phyloP scores from a whole-genome alignment of 2,329 filamentous ascomycete genomes.

The Stemphylium beticola region DNA sequence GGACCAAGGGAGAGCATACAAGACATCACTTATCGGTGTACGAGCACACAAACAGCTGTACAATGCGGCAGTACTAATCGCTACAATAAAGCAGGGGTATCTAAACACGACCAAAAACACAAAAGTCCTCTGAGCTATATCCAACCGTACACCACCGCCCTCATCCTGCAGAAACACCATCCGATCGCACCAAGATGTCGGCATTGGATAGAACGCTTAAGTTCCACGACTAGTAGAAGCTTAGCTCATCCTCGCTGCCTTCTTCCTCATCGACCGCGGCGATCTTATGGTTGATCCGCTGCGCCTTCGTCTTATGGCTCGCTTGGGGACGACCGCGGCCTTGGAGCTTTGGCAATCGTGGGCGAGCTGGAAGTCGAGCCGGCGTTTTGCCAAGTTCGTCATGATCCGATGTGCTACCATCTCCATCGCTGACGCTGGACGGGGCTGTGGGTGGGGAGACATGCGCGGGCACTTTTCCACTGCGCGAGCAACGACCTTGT shows the following conservation, averaged over 20 bases:
- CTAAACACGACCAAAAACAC: too few species aligned
- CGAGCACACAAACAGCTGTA: too few species aligned
- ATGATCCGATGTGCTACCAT: slow-evolving; percentile 2
- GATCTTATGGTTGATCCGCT: background rate
- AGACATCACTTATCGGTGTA: too few species aligned
- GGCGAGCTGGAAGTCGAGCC: background rate
- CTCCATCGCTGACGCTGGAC: background rate
- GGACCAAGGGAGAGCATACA: too few species aligned
- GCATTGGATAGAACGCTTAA: too few species aligned
- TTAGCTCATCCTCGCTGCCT: slow-evolving; percentile 44
- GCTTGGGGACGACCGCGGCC: background rate
- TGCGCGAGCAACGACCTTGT: background rate
- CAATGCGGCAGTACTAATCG: too few species aligned
- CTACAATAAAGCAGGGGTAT: too few species aligned
- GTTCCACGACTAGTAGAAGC: slow-evolving; percentile 31
- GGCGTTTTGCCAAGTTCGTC: slow-evolving; percentile 26
- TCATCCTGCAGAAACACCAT: background rate
- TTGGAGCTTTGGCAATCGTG: background rate
- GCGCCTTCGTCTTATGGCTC: slow-evolving; percentile 19
- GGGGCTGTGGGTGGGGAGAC: background rate
- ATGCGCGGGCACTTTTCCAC: background rate
- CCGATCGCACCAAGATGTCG: background rate
- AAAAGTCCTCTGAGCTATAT: too few species aligned
- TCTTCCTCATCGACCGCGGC: slow-evolving; percentile 11
- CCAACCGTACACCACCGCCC: too few species aligned